Evolutionary conservation across 768 basidiomycete genomes (phyloP).

Genomic region (Suillus discolor): DNA sequence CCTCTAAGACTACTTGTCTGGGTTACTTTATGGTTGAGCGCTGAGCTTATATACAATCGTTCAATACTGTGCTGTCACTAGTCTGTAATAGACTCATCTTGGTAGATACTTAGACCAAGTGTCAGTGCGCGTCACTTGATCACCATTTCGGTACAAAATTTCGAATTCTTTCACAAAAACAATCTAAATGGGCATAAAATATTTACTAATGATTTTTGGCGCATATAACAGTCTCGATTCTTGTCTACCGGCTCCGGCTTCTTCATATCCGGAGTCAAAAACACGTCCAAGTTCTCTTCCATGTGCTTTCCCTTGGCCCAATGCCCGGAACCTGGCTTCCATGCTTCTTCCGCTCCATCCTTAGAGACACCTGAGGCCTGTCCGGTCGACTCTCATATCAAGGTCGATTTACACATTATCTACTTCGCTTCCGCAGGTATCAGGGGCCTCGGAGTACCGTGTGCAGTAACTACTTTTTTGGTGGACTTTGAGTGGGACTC

Average conservation of each 20-base stretch:
- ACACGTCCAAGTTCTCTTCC: background rate
- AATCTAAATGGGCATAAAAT: too few species aligned
- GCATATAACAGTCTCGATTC: background rate
- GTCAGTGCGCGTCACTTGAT: too few species aligned
- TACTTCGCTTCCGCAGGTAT: background rate
- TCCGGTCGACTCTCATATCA: background rate
- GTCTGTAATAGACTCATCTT: too few species aligned
- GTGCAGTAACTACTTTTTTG: background rate
- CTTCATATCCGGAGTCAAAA: background rate
- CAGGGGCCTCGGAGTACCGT: background rate
- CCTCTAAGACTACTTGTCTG: background rate
- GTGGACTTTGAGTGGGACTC: background rate
- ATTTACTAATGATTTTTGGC: too few species aligned
- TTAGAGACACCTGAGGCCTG: background rate
- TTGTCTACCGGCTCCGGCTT: slow-evolving; percentile 15
- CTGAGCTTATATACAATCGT: background rate
- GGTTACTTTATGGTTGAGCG: background rate
- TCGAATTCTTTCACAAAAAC: too few species aligned
- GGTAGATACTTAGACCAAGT: too few species aligned
- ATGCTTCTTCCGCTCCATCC: background rate
- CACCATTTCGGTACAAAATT: too few species aligned
- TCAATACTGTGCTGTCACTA: background rate
- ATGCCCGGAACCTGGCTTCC: background rate
- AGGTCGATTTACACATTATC: background rate
- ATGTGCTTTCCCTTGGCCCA: slow-evolving; percentile 2